These are phyloP conservation scores for Fusarium metavorans DNA, from an alignment of 2,329 filamentous ascomycete genomes.

Conservation along the genomic window DNA sequence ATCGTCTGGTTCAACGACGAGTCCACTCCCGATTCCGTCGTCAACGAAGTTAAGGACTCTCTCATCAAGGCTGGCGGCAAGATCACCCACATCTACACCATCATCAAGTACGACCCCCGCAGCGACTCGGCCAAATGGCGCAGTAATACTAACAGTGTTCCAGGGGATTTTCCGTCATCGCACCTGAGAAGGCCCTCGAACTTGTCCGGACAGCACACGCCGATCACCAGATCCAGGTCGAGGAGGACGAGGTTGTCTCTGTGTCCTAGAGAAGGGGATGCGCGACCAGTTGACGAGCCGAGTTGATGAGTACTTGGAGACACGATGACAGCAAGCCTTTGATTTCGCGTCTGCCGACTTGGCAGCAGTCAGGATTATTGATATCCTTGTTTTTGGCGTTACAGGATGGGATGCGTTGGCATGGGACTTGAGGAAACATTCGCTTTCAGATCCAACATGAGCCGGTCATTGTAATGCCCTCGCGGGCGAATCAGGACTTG, in stretches of 20 bases:
- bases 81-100: conserved; percentile 82
- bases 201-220: conserved; percentile 73
- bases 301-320: conserved; percentile 16
- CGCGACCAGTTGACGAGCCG: not conserved
- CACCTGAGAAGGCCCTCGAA: conserved; percentile 76
- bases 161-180: conserved; percentile 83
- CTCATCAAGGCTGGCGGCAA: conserved; percentile 77
- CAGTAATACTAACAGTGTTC: conserved; percentile 39
- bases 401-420: conserved; percentile 32
- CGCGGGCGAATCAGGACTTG: not conserved
- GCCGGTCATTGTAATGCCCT: conserved; percentile 8
- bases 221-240: conserved; percentile 65
- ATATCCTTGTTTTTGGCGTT: conserved; percentile 37
- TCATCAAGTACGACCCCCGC: conserved; percentile 70
- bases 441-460: conserved; percentile 23
- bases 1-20: conserved; percentile 82
- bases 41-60: conserved; percentile 78
- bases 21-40: conserved; percentile 72
- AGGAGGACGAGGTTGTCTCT: conserved; percentile 80
- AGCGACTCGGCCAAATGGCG: not conserved
- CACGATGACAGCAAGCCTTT: conserved; percentile 24
- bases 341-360: conserved; percentile 13
- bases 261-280: conserved; percentile 35
- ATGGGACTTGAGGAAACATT: conserved; percentile 24
- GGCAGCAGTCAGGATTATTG: conserved; percentile 16